These are phyloP conservation scores for Stephanocyclus meneghinianus DNA, from an alignment of 352 stramenopile genomes.

Conservation along the genomic window DNA sequence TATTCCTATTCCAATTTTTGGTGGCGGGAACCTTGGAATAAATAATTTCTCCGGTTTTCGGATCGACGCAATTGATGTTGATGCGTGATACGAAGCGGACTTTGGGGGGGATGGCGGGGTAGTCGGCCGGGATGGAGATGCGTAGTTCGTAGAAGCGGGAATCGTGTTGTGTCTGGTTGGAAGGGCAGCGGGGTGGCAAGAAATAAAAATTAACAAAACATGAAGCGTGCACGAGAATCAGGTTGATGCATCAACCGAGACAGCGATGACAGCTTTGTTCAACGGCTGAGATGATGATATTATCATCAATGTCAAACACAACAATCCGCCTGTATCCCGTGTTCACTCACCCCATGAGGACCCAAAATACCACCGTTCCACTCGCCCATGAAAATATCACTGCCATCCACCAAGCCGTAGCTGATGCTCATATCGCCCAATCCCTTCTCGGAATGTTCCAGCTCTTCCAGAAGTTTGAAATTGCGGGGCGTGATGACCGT, in stretches of 20 bases:
- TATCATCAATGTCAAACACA: background rate
- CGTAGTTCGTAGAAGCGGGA: constrained; percentile 93
- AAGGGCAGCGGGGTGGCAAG: background rate
- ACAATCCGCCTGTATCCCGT: background rate
- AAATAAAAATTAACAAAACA: no score
- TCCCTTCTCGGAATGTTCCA: constrained; percentile 82
- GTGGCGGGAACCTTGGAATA: constrained; percentile 69
- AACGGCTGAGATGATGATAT: background rate
- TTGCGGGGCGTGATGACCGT: constrained; percentile 80
- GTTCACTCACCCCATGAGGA: constrained; percentile 87
- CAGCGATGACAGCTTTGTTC: background rate
- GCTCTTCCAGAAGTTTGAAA: constrained; percentile 84
- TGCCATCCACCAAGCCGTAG: constrained; percentile 90
- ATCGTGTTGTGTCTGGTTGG: constrained; percentile 90
- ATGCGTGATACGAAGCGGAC: constrained; percentile 96
- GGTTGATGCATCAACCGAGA: background rate
- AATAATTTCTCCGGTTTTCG: constrained; percentile 69
- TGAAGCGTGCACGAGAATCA: background rate
- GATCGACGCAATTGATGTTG: constrained; percentile 96
- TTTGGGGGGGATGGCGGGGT: constrained; percentile 91
- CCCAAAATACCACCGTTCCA: constrained; percentile 98
- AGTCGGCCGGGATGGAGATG: constrained; percentile 83
- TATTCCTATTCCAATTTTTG: constrained; percentile 81
- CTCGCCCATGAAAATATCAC: constrained; percentile 97
- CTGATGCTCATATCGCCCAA: constrained; percentile 77